phyloP scores from a whole-genome alignment of 2,329 filamentous ascomycete genomes.

The Trichoderma breve region DNA sequence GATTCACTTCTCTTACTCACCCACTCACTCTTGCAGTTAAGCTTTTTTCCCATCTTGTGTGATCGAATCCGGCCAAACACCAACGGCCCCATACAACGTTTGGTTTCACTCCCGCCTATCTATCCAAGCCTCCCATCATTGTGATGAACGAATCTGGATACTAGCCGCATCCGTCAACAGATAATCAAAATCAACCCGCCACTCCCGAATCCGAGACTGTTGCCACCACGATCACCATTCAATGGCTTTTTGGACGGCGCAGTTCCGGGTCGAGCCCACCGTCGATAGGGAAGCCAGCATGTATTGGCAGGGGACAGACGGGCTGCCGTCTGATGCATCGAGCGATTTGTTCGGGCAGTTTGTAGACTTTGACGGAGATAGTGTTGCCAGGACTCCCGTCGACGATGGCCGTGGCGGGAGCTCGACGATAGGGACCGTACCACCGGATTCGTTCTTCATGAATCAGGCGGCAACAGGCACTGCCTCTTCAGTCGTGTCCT shows the following conservation, averaged over 20 bases:
- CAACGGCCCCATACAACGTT: background rate
- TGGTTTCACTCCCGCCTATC: constrained; percentile 1
- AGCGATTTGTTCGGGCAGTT: constrained; percentile 40
- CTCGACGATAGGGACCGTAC: constrained; percentile 27
- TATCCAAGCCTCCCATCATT: background rate
- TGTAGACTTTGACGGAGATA: constrained; percentile 36
- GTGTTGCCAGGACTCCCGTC: constrained; percentile 23
- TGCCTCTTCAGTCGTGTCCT: constrained; percentile 37
- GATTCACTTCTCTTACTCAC: background rate
- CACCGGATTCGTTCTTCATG: constrained; percentile 31
- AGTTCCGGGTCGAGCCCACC: constrained; percentile 34
- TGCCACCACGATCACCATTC: constrained; percentile 1
- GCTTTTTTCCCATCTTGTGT: background rate
- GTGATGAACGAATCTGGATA: constrained; percentile 5
- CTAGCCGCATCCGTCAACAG: constrained; percentile 20
- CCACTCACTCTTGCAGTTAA: background rate
- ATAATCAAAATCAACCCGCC: background rate
- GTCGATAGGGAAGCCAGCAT: constrained; percentile 37
- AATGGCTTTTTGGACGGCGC: constrained; percentile 40
- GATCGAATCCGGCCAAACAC: constrained; percentile 15
- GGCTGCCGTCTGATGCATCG: constrained; percentile 29
- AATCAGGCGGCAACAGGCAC: constrained; percentile 33
- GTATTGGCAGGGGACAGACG: constrained; percentile 37
- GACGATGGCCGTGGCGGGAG: constrained; percentile 24
- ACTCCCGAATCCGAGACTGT: constrained; percentile 11